These are phyloP conservation scores for Trifolium repens DNA, from an alignment of 306 rosid genomes.

Conservation along the genomic window DNA sequence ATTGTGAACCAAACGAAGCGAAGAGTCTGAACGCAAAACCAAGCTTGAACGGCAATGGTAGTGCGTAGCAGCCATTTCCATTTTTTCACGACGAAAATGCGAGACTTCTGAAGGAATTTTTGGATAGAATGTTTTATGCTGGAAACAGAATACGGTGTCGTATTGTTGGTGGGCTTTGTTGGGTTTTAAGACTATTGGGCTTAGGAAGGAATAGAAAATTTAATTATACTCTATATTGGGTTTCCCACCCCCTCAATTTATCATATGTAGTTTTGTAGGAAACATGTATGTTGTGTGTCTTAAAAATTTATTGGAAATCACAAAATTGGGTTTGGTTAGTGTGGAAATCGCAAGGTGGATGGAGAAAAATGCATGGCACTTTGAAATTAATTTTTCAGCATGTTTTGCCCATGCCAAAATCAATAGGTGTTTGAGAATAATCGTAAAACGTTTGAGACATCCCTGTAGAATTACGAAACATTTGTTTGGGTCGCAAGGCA, in stretches of 20 bases:
- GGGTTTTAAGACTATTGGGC: background rate
- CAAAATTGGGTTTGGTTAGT: no score
- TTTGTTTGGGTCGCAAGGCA: no score
- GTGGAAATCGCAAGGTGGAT: no score
- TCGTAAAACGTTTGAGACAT: no score
- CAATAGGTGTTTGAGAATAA: no score
- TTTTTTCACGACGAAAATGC: background rate
- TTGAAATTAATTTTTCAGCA: no score
- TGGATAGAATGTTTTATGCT: conserved; percentile 21
- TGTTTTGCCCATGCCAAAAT: no score
- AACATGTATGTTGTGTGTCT: no score
- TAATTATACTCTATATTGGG: background rate
- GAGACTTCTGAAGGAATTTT: background rate
- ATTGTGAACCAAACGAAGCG: conserved; percentile 12
- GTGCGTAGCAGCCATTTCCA: conserved; percentile 39
- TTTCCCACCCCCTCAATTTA: background rate
- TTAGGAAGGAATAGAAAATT: background rate
- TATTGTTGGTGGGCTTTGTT: background rate
- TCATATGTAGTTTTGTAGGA: no score
- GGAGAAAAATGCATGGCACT: no score
- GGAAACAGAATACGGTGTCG: conserved; percentile 17
- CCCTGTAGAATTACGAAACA: no score
- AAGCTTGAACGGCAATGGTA: conserved; percentile 37
- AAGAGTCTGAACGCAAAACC: conserved; percentile 29
- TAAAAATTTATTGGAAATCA: no score